These are phyloP conservation scores for Glaciozyma antarctica DNA, from an alignment of 768 basidiomycete species.

Conservation along the genomic window DNA sequence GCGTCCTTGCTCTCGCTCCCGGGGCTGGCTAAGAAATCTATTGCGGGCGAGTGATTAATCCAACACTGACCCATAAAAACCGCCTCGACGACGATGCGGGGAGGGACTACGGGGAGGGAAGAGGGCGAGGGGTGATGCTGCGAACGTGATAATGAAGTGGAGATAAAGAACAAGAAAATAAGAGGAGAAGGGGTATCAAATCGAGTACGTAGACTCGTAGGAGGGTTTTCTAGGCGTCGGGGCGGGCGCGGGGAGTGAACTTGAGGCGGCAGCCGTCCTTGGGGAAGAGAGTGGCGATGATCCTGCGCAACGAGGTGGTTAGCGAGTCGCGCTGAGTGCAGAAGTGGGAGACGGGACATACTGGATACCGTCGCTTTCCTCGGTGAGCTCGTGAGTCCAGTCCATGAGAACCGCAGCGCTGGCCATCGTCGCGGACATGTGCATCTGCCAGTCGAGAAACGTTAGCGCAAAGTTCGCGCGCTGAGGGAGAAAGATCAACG, in stretches of 20 bases:
- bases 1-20: too few species aligned
- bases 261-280: conserved; percentile 73
- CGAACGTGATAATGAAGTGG: not conserved
- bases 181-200: not conserved
- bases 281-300: conserved; percentile 95
- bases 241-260: conserved; percentile 51
- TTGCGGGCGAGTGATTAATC: too few species aligned
- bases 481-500: conserved; percentile 23
- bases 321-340: too few species aligned
- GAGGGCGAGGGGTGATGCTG: not conserved
- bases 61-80: too few species aligned
- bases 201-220: not conserved
- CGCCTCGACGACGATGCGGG: too few species aligned
- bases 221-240: not conserved
- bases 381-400: conserved; percentile 79
- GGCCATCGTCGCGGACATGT: conserved; percentile 74
- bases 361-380: conserved; percentile 68
- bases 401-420: conserved; percentile 70
- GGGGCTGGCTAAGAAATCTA: too few species aligned
- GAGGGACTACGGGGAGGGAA: not conserved
- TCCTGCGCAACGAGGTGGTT: conserved; percentile 52
- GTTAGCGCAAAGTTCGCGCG: not conserved
- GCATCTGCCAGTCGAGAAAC: conserved; percentile 49
- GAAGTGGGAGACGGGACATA: conserved; percentile 44
- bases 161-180: not conserved